phyloP scores from a whole-genome alignment of 106 monocot species.

The Alisma plantagoaquatica region DNA sequence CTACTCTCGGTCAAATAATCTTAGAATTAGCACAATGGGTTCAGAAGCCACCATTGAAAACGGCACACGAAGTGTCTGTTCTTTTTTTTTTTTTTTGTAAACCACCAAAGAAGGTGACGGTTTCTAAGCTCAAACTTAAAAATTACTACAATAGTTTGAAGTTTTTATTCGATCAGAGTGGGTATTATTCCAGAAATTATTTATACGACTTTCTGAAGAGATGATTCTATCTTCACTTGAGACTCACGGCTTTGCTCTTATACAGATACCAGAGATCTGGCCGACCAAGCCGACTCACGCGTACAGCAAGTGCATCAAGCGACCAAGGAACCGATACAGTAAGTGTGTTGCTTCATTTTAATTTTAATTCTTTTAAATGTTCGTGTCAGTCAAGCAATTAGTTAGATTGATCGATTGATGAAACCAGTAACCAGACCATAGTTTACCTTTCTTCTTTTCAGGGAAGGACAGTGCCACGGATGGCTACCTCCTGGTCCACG shows the following conservation, averaged over 20 bases:
- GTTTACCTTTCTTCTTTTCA: conserved; percentile 5
- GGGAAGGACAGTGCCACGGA: conserved; percentile 16
- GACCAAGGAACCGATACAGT: conserved; percentile 29
- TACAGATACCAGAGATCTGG: conserved; percentile 47
- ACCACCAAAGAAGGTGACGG: no score
- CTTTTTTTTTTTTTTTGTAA: no score
- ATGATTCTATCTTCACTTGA: neutral
- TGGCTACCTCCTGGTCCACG: conserved; percentile 60
- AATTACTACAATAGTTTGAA: no score
- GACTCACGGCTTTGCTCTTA: neutral
- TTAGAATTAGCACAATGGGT: no score
- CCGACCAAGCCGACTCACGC: conserved; percentile 13
- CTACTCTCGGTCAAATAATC: no score
- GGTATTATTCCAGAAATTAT: neutral
- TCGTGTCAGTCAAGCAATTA: no score
- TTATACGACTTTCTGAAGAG: neutral
- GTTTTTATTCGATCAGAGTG: no score
- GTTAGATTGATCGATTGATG: neutral
- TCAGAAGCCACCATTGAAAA: no score
- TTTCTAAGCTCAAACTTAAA: no score
- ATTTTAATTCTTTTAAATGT: neutral
- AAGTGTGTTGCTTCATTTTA: neutral
- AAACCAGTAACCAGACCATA: neutral
- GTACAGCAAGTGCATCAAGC: conserved; percentile 43
- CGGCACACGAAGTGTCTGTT: no score